Base-by-base conservation (phyloP, 176 grass and related monocot species). In the Bromus sterilis region DNA sequence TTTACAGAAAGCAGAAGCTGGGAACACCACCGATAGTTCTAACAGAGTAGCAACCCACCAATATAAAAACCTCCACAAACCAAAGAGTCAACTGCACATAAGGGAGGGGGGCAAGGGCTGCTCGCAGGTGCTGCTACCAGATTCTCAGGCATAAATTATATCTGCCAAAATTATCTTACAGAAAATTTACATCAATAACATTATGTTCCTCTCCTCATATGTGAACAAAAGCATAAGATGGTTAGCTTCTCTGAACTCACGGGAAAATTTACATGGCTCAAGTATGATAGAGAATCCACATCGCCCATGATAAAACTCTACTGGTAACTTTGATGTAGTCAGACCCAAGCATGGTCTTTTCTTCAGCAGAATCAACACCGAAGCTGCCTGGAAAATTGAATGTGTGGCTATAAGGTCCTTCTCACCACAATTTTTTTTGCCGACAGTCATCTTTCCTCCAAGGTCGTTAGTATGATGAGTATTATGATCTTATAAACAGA, bases 181-280 rank as follows among this genome's bases (percentile, higher is more conserved):
- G 28, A 78, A 85, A 36, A 21, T 13, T 81, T 60, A 61, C 71
- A 81, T 63, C 61, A 69, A 56, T 49, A 62, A 31, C 12, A 72
- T 33, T 18, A 36, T 53, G 40, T 75, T 82, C 46, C 23, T 51
- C 46, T 72, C 25, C 61, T 69, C 39, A 49, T 2, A 68, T 61
- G 26, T 63, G 32, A 77, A 83, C 35, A 40, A 42, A 72, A 31
- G 41, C 55, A 57, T 79, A 66, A 28, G 15, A 64, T 40, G 18
- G 66, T 74, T 74, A 90, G 83, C 49, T 76, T 24, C 18, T 74
- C 55, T 32, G 33, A 82, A 78, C 79, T 74, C 20, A 0, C 64
- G 78, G 72, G n/a, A 2, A 49, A 82, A 79, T 78, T 85, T 81
- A 86, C 74, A 82, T 37, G 35, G n/a, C n/a, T n/a, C n/a, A 46